Base-by-base conservation (phyloP, 192 early-diverging fungal species). In the Coemansia umbellata region DNA sequence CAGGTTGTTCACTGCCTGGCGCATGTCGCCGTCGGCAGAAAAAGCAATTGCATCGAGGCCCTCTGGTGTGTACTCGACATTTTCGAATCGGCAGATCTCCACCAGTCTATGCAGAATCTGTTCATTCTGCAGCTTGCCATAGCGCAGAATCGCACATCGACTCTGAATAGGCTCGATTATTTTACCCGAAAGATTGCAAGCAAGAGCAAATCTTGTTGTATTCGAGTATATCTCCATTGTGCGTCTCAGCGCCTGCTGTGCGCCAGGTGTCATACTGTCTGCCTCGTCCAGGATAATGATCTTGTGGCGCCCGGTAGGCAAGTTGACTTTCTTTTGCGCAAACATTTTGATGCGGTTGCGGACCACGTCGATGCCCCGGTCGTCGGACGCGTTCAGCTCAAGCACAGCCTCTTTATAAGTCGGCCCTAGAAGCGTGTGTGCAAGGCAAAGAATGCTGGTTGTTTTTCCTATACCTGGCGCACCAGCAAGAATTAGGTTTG, bases 121-220 rank as follows among this genome's bases (percentile, higher is more conserved):
- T 43, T 82, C 67, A 58, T 91, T 87, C 14, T 81, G 81, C 60
- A 99, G 67, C 47, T 85, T 85, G 4, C 81, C 81, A 55, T 86
- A 99, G 14, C 93, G 81, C 43, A 99, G 67, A 53, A 95, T 93
- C 10, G 93, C 91, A 67, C 94, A 96, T 33, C 96, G 85, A 42
- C 86, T 89, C 71, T 97, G 94, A 54, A 99, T 97, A 23, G 96
- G 93, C 65, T 99, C 96, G 56, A 97, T 97, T 58, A 99, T 96
- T 63, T 99, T 99, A 63, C 79, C 83, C 26, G 93, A 93, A 60
- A 91, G 71, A 69, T 99, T 99, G 78, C 96, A 99, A 2, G 96
- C 96, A 13, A 97, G 73, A 4, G 92, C 94, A 78, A 99, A 99
- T 22, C 96, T 83, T 9, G 96, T 99, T 2, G 93, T 97, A 45